phyloP scores from a whole-genome alignment of 352 stramenopile genomes.

The Phytophthora pistaciae region DNA sequence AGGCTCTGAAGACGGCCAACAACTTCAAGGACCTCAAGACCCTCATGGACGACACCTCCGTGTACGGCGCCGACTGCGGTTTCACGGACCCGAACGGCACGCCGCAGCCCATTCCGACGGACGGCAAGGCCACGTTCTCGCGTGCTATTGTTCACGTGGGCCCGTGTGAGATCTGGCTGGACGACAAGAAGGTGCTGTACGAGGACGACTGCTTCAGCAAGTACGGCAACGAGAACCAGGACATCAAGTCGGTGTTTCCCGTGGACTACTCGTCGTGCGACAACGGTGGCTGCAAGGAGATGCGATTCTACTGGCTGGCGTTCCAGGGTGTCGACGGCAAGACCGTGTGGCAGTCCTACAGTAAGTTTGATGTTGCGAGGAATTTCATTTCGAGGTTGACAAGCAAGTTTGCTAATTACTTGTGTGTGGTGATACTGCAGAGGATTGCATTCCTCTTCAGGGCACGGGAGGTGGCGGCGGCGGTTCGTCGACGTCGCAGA shows the following conservation, averaged over 20 bases:
- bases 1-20: slow-evolving; percentile 36
- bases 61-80: slow-evolving; percentile 46
- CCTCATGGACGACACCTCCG: slow-evolving; percentile 46
- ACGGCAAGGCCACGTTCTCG: slow-evolving; percentile 47
- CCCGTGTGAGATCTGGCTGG: slow-evolving; percentile 51
- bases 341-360: slow-evolving; percentile 56
- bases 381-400: background rate
- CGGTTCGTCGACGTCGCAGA: slow-evolving; percentile 22
- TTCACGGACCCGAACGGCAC: slow-evolving; percentile 45
- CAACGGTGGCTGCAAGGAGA: slow-evolving; percentile 39
- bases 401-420: slow-evolving; percentile 7
- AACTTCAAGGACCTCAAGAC: slow-evolving; percentile 44
- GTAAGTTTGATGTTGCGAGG: slow-evolving; percentile 25
- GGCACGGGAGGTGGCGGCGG: slow-evolving; percentile 29
- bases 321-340: slow-evolving; percentile 47
- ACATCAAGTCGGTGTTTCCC: slow-evolving; percentile 51
- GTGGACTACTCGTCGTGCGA: slow-evolving; percentile 51
- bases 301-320: slow-evolving; percentile 56
- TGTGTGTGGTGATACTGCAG: slow-evolving; percentile 16
- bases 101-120: slow-evolving; percentile 42
- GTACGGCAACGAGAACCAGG: slow-evolving; percentile 46
- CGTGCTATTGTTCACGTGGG: slow-evolving; percentile 40
- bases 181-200: slow-evolving; percentile 44
- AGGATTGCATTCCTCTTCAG: slow-evolving; percentile 47
- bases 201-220: slow-evolving; percentile 43